Percentiles rank a stretch among this genome's conserved stretches.
Conservation (phyloP, 2,329 filamentous ascomycete genomes). For the Aspergillus flavus region DNA sequence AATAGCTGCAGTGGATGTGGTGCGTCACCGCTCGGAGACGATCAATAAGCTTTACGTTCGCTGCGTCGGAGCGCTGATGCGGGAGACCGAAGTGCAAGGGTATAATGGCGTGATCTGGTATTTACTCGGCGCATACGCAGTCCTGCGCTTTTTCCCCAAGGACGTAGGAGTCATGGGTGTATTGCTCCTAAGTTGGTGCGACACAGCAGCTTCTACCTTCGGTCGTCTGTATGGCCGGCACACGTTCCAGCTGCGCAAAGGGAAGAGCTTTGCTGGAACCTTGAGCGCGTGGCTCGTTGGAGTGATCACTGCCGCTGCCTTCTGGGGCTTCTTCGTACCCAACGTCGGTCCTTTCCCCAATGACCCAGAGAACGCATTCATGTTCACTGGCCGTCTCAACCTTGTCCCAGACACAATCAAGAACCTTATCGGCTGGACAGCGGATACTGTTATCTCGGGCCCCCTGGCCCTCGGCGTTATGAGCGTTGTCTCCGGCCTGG, state of each 20-base stretch:
- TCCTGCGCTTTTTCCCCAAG: constrained; percentile 86
- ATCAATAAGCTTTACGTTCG: constrained; percentile 88
- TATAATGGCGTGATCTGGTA: constrained; percentile 99
- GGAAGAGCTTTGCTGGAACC: constrained; percentile 90
- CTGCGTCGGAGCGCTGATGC: constrained; percentile 86
- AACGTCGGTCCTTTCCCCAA: constrained; percentile 66
- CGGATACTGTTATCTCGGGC: constrained; percentile 66
- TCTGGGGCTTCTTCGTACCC: constrained; percentile 86
- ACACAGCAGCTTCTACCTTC: constrained; percentile 94
- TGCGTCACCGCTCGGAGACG: constrained; percentile 78
- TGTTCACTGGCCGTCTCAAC: constrained; percentile 76
- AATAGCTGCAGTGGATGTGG: constrained; percentile 77
- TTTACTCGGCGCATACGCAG: constrained; percentile 84
- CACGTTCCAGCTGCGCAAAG: constrained; percentile 79
- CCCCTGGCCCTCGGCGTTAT: constrained; percentile 74
- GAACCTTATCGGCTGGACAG: constrained; percentile 63
- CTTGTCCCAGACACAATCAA: constrained; percentile 64
- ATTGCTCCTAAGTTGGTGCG: constrained; percentile 93
- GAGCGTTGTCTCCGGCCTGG: constrained; percentile 84
- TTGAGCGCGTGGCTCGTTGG: constrained; percentile 81
- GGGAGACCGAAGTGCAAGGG: constrained; percentile 88
- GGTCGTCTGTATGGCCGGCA: constrained; percentile 87
- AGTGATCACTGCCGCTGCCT: constrained; percentile 77
- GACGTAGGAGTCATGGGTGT: constrained; percentile 89
- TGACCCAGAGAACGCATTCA: constrained; percentile 71